Evolutionary conservation across 1,139 yeast genomes (phyloP).

Genomic region (Geotrichum klebahnii): DNA sequence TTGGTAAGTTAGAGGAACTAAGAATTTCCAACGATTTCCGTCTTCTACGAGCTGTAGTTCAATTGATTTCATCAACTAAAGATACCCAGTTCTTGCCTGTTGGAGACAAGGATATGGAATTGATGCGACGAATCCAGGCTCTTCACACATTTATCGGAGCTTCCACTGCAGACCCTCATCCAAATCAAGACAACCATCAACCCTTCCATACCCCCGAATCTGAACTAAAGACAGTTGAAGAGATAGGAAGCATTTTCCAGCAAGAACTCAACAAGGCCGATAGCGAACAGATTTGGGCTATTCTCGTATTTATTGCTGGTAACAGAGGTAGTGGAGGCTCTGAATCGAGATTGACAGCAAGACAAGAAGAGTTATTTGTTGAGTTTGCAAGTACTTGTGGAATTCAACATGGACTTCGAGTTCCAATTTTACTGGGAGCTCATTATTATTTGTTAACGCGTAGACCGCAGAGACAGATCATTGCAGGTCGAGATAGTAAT

Average conservation of each 20-base stretch:
- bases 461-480: constrained; percentile 2
- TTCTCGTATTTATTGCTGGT: too few relatives aligned
- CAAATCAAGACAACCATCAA: neutral
- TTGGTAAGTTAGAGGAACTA: constrained; percentile 37
- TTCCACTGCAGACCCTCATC: neutral
- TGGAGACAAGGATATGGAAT: constrained; percentile 29
- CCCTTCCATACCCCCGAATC: too few relatives aligned
- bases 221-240: neutral
- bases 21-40: constrained; percentile 38
- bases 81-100: constrained; percentile 26
- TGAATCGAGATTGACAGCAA: neutral
- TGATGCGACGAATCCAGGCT: constrained; percentile 25
- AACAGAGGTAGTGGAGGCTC: too few relatives aligned
- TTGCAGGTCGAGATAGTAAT: constrained; percentile 3
- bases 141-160: constrained; percentile 27
- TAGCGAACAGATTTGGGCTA: neutral
- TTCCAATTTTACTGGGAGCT: constrained; percentile 25
- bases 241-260: neutral
- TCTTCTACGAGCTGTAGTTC: constrained; percentile 37
- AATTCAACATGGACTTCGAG: constrained; percentile 2
- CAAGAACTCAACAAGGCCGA: neutral
- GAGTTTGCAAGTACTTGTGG: neutral
- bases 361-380: constrained; percentile 5
- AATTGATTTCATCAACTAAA: constrained; percentile 22
- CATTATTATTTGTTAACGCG: constrained; percentile 16